Conservation (phyloP, 2,329 filamentous ascomycete genomes). For the Venturia aucupariae region DNA sequence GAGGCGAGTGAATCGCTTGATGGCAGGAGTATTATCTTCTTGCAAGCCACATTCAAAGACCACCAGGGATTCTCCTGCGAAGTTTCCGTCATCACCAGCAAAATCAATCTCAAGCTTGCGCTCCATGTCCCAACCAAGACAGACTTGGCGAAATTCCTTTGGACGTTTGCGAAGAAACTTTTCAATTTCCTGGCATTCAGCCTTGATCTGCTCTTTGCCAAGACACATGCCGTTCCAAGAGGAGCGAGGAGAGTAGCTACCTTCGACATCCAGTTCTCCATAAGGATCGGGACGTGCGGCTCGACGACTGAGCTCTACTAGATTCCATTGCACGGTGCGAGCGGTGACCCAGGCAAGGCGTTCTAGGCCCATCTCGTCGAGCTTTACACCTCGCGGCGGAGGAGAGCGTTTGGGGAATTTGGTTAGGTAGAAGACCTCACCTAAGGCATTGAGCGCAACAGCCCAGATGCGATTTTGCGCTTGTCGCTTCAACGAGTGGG, state of each 20-base stretch:
- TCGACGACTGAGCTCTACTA: conserved; percentile 70
- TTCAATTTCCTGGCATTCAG: conserved; percentile 77
- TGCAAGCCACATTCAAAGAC: conserved; percentile 65
- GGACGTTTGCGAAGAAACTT: conserved; percentile 64
- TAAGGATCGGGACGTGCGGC: conserved; percentile 63
- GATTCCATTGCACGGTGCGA: conserved; percentile 68
- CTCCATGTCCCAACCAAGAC: conserved; percentile 86
- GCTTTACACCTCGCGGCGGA: conserved; percentile 28
- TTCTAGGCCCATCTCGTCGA: conserved; percentile 45
- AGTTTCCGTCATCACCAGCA: conserved; percentile 65
- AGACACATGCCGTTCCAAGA: conserved; percentile 66
- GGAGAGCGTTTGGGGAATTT: conserved; percentile 51
- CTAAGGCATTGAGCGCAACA: conserved; percentile 86
- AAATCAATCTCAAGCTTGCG: conserved; percentile 82
- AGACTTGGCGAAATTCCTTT: conserved; percentile 67
- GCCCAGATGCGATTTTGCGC: conserved; percentile 70
- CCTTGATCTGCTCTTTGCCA: conserved; percentile 57
- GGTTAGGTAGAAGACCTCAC: conserved; percentile 79
- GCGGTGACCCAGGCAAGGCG: conserved; percentile 72
- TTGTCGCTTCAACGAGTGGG: conserved; percentile 63
- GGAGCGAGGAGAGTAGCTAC: conserved; percentile 71
- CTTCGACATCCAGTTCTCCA: conserved; percentile 56
- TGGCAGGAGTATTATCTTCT: conserved; percentile 42
- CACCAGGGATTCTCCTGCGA: conserved; percentile 67
- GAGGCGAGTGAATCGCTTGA: conserved; percentile 51